These are phyloP conservation scores for Clonostachys chloroleuca DNA, from an alignment of 2,329 filamentous ascomycete species.

Conservation along the genomic window DNA sequence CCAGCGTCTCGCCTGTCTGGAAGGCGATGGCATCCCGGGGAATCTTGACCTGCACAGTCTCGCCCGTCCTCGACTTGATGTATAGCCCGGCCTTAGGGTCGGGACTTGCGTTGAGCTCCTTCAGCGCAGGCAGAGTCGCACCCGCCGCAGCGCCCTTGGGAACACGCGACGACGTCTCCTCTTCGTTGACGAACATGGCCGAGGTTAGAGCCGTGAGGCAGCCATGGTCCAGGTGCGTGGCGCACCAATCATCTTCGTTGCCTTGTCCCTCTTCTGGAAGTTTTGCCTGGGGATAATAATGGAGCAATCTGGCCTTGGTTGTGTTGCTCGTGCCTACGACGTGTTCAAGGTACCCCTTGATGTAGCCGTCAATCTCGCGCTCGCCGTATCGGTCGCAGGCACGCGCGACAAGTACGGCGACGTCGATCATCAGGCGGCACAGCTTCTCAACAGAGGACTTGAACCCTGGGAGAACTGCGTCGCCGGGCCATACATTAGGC, in stretches of 20 bases:
- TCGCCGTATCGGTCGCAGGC: constrained; percentile 85
- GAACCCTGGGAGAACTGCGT: constrained; percentile 70
- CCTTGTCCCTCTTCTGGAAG: constrained; percentile 20
- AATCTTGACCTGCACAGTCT: constrained; percentile 87
- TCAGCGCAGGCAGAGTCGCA: constrained; percentile 42
- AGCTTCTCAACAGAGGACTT: constrained; percentile 67
- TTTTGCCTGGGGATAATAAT: constrained; percentile 75
- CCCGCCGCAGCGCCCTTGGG: constrained; percentile 12
- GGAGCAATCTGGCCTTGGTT: constrained; percentile 85
- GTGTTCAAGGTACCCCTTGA: constrained; percentile 73
- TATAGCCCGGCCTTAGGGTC: constrained; percentile 88
- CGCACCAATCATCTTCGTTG: constrained; percentile 88
- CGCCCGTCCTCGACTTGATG: constrained; percentile 79
- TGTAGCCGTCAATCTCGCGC: constrained; percentile 68
- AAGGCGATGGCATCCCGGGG: constrained; percentile 90
- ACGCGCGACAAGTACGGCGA: constrained; percentile 81
- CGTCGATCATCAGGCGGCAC: constrained; percentile 83
- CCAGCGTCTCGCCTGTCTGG: constrained; percentile 88
- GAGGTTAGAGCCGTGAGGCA: constrained; percentile 92
- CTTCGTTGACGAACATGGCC: constrained; percentile 93
- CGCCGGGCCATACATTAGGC: constrained; percentile 77
- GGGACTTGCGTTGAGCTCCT: constrained; percentile 71
- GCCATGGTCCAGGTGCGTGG: constrained; percentile 84
- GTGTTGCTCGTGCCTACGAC: constrained; percentile 83
- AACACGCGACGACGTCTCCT: constrained; percentile 27